These are phyloP conservation scores for Citrullus colocynthis DNA, from an alignment of 306 rosid species.

Conservation along the genomic window DNA sequence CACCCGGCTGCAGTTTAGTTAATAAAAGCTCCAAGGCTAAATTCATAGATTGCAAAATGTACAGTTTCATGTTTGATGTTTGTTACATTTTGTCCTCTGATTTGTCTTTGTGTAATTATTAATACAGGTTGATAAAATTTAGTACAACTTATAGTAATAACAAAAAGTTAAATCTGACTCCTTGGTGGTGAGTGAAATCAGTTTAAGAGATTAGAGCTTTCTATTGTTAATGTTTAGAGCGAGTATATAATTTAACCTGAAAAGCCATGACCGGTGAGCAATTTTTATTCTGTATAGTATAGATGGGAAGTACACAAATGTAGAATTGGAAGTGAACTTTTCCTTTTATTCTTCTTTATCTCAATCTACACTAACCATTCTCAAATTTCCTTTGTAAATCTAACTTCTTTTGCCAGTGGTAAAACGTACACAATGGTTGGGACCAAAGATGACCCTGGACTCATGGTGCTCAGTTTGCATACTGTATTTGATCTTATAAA, in stretches of 20 bases:
- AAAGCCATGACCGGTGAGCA: not conserved
- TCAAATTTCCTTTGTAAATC: not conserved
- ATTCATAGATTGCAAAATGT: not conserved
- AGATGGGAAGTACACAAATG: not conserved
- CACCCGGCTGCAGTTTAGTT: not conserved
- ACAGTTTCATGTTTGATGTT: not conserved
- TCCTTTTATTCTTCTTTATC: not conserved
- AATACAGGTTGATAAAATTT: not conserved
- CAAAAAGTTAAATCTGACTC: not conserved
- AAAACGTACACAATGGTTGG: slow-evolving; percentile 61
- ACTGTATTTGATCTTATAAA: slow-evolving; percentile 40
- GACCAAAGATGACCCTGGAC: slow-evolving; percentile 54
- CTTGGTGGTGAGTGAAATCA: not conserved
- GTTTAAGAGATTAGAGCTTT: not conserved
- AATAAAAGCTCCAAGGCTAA: not conserved
- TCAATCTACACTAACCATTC: not conserved
- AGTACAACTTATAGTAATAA: not conserved
- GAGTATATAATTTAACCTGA: not conserved
- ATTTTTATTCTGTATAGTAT: not conserved
- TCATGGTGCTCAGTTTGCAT: slow-evolving; percentile 55
- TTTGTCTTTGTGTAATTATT: not conserved
- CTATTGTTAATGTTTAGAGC: not conserved
- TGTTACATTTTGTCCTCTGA: not conserved
- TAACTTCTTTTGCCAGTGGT: slow-evolving; percentile 25
- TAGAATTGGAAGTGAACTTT: not conserved